Conservation (phyloP, 495 filamentous ascomycete genomes). For the Xylaria nigripes region DNA sequence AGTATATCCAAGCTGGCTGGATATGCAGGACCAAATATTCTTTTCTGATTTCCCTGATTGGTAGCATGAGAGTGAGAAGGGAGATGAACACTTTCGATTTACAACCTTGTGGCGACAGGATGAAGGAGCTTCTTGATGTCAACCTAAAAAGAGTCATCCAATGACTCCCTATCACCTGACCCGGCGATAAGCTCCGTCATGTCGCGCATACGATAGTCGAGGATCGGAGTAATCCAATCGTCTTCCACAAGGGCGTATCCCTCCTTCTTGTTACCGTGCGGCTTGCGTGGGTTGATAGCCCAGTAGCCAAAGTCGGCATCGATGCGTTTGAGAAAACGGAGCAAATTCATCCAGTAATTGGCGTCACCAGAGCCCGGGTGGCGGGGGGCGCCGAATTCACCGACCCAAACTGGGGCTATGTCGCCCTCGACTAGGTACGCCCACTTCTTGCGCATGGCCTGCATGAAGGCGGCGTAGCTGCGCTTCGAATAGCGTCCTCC, state of each 20-base stretch:
- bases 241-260: constrained; percentile 48
- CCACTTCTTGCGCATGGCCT: constrained; percentile 53
- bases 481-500: constrained; percentile 45
- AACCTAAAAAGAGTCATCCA: background rate
- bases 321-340: constrained; percentile 43
- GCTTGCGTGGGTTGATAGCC: constrained; percentile 54
- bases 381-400: constrained; percentile 50
- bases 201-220: constrained; percentile 51
- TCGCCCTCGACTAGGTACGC: constrained; percentile 50
- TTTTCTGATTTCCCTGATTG: no score
- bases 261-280: constrained; percentile 43
- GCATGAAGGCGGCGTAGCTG: constrained; percentile 47
- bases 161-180: background rate
- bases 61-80: no score
- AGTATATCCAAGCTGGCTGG: no score
- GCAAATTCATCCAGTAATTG: constrained; percentile 53
- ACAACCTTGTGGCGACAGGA: background rate
- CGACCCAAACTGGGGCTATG: constrained; percentile 53
- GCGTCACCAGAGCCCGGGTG: constrained; percentile 40
- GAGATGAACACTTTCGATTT: no score
- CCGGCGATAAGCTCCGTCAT: constrained; percentile 41
- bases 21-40: no score
- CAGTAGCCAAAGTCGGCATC: constrained; percentile 58
- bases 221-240: constrained; percentile 48
- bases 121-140: background rate